Conservation (phyloP, 2,329 filamentous ascomycete species). For the Penicillium fuscoglaucum region DNA sequence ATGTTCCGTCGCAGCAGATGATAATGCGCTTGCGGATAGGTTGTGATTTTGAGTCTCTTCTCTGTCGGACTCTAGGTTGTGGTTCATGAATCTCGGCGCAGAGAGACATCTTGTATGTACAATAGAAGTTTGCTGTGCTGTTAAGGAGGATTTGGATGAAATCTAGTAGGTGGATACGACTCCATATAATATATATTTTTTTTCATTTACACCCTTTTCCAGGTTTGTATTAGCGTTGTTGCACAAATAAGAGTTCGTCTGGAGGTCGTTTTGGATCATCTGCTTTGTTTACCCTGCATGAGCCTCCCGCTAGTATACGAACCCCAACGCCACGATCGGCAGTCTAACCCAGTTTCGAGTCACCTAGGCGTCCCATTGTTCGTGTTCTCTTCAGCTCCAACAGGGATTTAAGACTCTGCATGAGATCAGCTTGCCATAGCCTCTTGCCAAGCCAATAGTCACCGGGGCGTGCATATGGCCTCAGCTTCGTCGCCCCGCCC, state of each 20-base stretch:
- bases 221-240: too few relatives aligned
- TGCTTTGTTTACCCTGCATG: neutral
- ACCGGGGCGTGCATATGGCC: too few relatives aligned
- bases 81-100: constrained; percentile 1
- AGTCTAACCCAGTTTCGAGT: neutral
- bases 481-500: neutral
- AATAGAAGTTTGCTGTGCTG: neutral
- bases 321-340: neutral
- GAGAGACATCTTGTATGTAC: constrained; percentile 1
- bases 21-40: constrained; percentile 32
- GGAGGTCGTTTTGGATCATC: neutral
- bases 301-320: neutral
- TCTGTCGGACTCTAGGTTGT: neutral
- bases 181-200: neutral
- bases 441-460: neutral
- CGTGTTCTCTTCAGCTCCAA: constrained; percentile 4
- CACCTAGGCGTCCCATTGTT: neutral
- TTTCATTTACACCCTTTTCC: neutral
- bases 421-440: neutral
- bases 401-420: neutral
- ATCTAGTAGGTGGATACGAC: neutral
- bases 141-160: neutral
- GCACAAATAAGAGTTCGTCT: neutral
- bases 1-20: constrained; percentile 38
- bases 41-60: constrained; percentile 4